phyloP scores from a whole-genome alignment of 1,284 basidiomycete genomes.

The Phellopilus nigrolimitatus region DNA sequence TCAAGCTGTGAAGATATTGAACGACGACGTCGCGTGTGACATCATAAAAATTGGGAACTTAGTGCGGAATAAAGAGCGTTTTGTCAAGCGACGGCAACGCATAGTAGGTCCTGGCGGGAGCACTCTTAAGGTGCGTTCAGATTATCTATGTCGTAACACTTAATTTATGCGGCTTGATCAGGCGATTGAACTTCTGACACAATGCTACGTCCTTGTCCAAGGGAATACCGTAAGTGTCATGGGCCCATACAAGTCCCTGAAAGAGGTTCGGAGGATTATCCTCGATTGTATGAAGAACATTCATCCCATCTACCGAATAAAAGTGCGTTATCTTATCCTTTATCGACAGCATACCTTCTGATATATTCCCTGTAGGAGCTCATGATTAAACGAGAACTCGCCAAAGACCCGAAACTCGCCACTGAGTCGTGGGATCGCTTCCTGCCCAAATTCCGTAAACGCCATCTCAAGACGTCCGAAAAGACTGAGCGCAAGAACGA shows the following conservation, averaged over 20 bases:
- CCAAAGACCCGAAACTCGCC: slow-evolving; percentile 96
- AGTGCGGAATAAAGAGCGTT: slow-evolving; percentile 94
- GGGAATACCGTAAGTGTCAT: slow-evolving; percentile 98
- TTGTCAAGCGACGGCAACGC: slow-evolving; percentile 92
- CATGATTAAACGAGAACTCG: slow-evolving; percentile 97
- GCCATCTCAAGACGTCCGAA: slow-evolving; percentile 87
- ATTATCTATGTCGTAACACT: neutral
- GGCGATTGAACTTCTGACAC: slow-evolving; percentile 96
- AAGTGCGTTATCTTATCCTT: slow-evolving; percentile 44
- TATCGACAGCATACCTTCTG: too few species aligned
- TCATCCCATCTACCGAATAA: slow-evolving; percentile 99
- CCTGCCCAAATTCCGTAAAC: slow-evolving; percentile 93
- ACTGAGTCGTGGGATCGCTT: slow-evolving; percentile 97
- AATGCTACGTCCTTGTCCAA: slow-evolving; percentile 97
- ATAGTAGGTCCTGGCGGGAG: slow-evolving; percentile 97
- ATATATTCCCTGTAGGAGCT: slow-evolving; percentile 62
- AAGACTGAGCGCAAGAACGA: slow-evolving; percentile 88
- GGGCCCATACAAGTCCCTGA: slow-evolving; percentile 93
- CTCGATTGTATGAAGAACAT: slow-evolving; percentile 99
- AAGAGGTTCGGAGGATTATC: slow-evolving; percentile 93
- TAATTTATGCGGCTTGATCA: slow-evolving; percentile 31
- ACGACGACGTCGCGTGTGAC: slow-evolving; percentile 90
- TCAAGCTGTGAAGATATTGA: slow-evolving; percentile 88
- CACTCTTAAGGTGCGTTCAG: slow-evolving; percentile 78
- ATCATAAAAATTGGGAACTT: slow-evolving; percentile 97